These are phyloP conservation scores for Rhodotorula toruloides DNA, from an alignment of 768 basidiomycete genomes.

Conservation along the genomic window DNA sequence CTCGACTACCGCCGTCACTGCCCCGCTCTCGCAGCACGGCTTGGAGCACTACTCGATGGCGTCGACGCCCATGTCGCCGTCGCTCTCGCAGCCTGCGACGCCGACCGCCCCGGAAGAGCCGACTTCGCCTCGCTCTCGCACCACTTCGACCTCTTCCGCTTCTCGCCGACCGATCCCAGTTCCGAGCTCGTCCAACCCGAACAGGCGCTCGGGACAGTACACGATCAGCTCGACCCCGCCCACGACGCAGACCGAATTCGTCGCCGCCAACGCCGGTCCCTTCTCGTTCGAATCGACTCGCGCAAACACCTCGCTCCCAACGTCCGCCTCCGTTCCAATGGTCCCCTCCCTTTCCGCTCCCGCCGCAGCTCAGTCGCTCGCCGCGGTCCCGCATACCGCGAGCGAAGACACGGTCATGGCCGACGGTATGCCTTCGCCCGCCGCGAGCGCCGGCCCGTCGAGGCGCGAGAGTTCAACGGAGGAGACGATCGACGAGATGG, in stretches of 20 bases:
- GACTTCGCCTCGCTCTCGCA: slow-evolving; percentile 24
- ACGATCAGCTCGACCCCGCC: slow-evolving; percentile 23
- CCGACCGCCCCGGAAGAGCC: slow-evolving; percentile 12
- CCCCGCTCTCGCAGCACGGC: slow-evolving; percentile 18
- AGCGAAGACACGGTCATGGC: slow-evolving; percentile 27
- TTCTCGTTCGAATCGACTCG: slow-evolving; percentile 33
- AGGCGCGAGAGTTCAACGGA: background rate
- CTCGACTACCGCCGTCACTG: background rate
- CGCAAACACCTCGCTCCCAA: background rate
- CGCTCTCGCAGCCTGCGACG: slow-evolving; percentile 1
- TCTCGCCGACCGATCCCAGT: slow-evolving; percentile 6
- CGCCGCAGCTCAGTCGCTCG: background rate
- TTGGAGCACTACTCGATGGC: slow-evolving; percentile 24
- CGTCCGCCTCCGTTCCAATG: slow-evolving; percentile 18
- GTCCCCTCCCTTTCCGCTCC: slow-evolving; percentile 26
- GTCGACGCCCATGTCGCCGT: background rate
- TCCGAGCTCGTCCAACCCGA: slow-evolving; percentile 8
- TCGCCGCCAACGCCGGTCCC: slow-evolving; percentile 31
- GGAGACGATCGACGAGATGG: background rate
- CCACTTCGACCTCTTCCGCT: slow-evolving; percentile 5
- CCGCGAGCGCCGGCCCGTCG: background rate
- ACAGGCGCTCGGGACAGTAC: slow-evolving; percentile 22
- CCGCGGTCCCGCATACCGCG: background rate
- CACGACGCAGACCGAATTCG: slow-evolving; percentile 27
- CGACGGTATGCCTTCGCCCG: background rate